Evolutionary conservation across 2,329 filamentous ascomycete genomes (phyloP).

Genomic region (Pseudopithomyces maydicus): DNA sequence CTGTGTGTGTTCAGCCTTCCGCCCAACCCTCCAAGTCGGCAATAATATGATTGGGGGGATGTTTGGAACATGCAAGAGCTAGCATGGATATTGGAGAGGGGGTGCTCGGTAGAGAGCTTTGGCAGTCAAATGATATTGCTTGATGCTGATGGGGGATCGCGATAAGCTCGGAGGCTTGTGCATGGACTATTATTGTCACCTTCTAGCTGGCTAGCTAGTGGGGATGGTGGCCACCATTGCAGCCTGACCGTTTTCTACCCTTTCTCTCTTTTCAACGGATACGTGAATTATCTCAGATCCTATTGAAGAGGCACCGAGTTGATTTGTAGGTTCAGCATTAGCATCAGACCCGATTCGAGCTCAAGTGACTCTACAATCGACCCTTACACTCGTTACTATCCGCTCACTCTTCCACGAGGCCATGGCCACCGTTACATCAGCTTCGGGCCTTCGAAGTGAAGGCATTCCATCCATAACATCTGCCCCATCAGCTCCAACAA

Average conservation of each 20-base stretch:
- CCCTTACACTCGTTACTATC: background rate
- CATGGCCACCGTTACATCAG: background rate
- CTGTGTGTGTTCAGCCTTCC: background rate
- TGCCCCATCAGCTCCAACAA: background rate
- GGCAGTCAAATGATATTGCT: background rate
- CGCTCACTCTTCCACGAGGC: background rate
- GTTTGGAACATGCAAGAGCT: background rate
- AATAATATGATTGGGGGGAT: background rate
- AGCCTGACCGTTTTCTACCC: background rate
- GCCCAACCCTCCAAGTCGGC: background rate
- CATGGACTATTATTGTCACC: background rate
- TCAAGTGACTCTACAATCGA: too few species aligned
- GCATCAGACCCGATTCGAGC: too few species aligned
- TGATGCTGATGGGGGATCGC: background rate
- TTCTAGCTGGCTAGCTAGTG: background rate
- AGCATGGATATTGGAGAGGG: background rate
- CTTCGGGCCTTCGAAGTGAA: background rate
- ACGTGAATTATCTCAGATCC: too few species aligned
- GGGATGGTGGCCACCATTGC: background rate
- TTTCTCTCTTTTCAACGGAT: background rate
- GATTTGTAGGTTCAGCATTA: too few species aligned
- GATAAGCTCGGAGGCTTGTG: background rate
- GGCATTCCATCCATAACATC: background rate
- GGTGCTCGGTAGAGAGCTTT: background rate
- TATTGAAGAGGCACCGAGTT: too few species aligned